These are phyloP conservation scores for Colletotrichum australisinense DNA, from an alignment of 2,329 filamentous ascomycete genomes.

Conservation along the genomic window DNA sequence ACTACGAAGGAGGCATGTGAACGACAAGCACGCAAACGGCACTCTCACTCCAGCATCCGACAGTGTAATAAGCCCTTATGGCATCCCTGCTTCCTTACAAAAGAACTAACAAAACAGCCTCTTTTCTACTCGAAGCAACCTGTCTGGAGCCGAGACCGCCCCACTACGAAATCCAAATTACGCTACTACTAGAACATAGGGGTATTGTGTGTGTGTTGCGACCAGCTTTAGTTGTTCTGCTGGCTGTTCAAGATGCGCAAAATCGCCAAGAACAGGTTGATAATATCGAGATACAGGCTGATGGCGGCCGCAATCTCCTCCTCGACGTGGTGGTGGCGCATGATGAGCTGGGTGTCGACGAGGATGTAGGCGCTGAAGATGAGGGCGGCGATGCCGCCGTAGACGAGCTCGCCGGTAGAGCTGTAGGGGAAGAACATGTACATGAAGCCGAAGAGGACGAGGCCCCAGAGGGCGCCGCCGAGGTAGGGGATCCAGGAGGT, in stretches of 20 bases:
- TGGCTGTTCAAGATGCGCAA: slow-evolving; percentile 96
- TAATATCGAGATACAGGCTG: slow-evolving; percentile 93
- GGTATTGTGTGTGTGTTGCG: neutral
- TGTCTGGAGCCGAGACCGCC: neutral
- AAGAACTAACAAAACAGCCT: neutral
- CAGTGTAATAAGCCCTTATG: too few species aligned
- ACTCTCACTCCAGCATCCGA: neutral
- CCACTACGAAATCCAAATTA: neutral
- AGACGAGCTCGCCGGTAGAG: slow-evolving; percentile 85
- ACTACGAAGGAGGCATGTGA: neutral
- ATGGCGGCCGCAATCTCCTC: slow-evolving; percentile 97
- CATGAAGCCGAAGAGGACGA: slow-evolving; percentile 95
- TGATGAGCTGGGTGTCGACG: slow-evolving; percentile 94
- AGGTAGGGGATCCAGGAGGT: slow-evolving; percentile 97
- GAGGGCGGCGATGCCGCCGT: slow-evolving; percentile 83
- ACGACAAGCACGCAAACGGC: neutral
- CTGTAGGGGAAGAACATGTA: slow-evolving; percentile 87
- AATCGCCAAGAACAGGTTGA: slow-evolving; percentile 97
- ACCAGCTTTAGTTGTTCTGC: slow-evolving; percentile 79
- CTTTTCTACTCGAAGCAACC: neutral
- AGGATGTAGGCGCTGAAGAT: slow-evolving; percentile 96
- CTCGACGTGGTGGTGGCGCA: slow-evolving; percentile 96
- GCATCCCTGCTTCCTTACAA: neutral
- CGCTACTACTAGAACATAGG: neutral
- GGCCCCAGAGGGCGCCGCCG: slow-evolving; percentile 88